Evolutionary conservation across 2,329 filamentous ascomycete species (phyloP).

Genomic region (Mycocentrospora acerina): DNA sequence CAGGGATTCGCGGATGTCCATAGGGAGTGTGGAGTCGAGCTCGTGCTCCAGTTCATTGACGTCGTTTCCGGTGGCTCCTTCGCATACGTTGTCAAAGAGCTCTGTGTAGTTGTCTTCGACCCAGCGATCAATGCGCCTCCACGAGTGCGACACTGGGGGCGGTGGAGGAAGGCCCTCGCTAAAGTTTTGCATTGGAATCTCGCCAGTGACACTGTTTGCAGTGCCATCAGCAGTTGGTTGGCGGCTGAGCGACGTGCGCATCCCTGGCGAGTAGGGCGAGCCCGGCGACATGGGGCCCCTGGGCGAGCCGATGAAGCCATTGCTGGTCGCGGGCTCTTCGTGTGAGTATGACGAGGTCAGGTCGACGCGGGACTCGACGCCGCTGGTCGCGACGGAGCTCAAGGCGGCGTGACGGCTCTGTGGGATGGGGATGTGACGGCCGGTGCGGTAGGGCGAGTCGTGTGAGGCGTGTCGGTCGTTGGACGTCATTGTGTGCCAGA

Average conservation of each 20-base stretch:
- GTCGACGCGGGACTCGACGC: conserved; percentile 84
- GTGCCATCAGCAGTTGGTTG: conserved; percentile 57
- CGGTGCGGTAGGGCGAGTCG: conserved; percentile 90
- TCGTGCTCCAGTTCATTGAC: conserved; percentile 96
- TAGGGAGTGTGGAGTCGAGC: conserved; percentile 87
- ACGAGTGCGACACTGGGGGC: conserved; percentile 84
- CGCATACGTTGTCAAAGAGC: conserved; percentile 88
- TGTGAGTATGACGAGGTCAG: conserved; percentile 77
- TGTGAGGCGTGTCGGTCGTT: conserved; percentile 83
- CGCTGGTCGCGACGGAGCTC: conserved; percentile 81
- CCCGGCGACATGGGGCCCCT: conserved; percentile 59
- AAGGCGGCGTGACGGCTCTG: conserved; percentile 80
- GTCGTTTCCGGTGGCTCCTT: conserved; percentile 90
- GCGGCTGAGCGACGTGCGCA: conserved; percentile 74
- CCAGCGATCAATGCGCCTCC: conserved; percentile 93
- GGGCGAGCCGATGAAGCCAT: conserved; percentile 63
- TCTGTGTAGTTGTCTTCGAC: conserved; percentile 94
- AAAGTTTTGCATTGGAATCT: conserved; percentile 97
- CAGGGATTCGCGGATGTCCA: conserved; percentile 90
- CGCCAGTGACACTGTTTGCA: conserved; percentile 56
- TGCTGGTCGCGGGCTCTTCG: conserved; percentile 59
- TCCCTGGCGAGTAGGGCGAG: conserved; percentile 84
- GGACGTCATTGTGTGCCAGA: conserved; percentile 86
- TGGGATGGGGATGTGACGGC: conserved; percentile 83
- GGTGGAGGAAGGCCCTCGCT: conserved; percentile 86